Base-by-base conservation (phyloP, 176 grass and related monocot species). In the Rhynchospora breviuscula region DNA sequence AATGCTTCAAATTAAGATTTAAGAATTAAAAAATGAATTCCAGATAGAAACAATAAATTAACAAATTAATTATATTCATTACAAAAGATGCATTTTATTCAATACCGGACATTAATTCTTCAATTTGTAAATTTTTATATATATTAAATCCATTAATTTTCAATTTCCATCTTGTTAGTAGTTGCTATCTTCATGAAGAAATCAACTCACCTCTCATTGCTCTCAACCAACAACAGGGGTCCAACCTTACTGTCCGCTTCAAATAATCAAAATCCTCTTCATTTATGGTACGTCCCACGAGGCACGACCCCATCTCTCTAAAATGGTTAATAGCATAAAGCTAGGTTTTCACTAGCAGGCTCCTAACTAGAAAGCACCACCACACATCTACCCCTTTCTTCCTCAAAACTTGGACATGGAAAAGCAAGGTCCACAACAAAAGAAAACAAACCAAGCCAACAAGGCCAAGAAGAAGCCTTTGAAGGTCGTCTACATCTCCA, bases 401-500 rank as follows among this genome's bases (percentile, higher is more conserved):
- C 78, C 53, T n/a, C 14, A 8, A 59, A 31, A 29, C 49, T 79
- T 59, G 29, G 52, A 59, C 75, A 79, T 79, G 75, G 75, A 79
- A 17, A 47, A 79, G 21, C 74, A 33, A 57, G 8, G 2, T 57
- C 1, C 13, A 25, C 48, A 79, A 58, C 51, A 26, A 59, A 80
- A 60, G 29, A 80, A 10, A 63, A 12, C 78, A 80, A 63, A 52
- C 10, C 78, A 58, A 46, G 22, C 78, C 29, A 63, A n/a, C 59
- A 65, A 69, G 54, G 87, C 82, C n/a, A 89, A 87, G 31, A 94
- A 90, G 89, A 93, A 93, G 85, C 87, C 91, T 18, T 65, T 97
- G 65, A 97, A 93, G 89, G 94, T 97, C 56, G 94, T 97, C 61
- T 97, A 97, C 91, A 97, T 97, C 87, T 87, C 91, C 63, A 97